Conservation (phyloP, 2,329 filamentous ascomycete genomes). For the Ophiostoma tasmaniense region DNA sequence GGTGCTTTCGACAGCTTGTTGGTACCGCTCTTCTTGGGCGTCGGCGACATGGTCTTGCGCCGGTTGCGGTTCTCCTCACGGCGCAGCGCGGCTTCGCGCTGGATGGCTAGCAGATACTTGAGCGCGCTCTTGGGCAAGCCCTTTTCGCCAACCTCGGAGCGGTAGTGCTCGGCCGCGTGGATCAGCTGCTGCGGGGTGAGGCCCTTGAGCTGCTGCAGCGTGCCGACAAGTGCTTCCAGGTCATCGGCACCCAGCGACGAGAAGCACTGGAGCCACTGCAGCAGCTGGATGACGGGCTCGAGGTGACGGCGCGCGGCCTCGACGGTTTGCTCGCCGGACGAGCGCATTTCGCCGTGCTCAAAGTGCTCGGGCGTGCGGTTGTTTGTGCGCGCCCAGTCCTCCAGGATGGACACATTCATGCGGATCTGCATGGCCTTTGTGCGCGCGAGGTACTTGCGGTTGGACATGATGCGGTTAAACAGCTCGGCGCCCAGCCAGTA, state of each 20-base stretch:
- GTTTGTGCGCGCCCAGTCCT: conserved; percentile 92
- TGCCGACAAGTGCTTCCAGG: conserved; percentile 77
- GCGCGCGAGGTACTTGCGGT: conserved; percentile 83
- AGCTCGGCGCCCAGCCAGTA: conserved; percentile 96
- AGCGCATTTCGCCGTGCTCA: conserved; percentile 79
- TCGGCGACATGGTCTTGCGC: conserved; percentile 40
- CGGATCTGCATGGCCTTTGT: conserved; percentile 99
- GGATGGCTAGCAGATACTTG: conserved; percentile 74
- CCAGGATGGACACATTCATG: conserved; percentile 92
- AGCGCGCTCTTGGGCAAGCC: conserved; percentile 77
- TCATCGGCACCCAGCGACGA: conserved; percentile 82
- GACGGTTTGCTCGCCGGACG: conserved; percentile 77
- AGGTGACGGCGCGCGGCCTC: conserved; percentile 79
- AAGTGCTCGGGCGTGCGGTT: conserved; percentile 93
- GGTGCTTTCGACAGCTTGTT: conserved; percentile 2
- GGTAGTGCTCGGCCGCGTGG: conserved; percentile 85
- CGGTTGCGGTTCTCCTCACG: conserved; percentile 42
- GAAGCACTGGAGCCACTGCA: conserved; percentile 98
- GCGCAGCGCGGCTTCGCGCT: conserved; percentile 61
- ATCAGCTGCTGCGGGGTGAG: conserved; percentile 82
- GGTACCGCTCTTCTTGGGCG: conserved; percentile 24
- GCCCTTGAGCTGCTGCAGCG: conserved; percentile 77
- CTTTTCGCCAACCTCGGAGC: conserved; percentile 92
- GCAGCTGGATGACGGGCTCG: conserved; percentile 80
- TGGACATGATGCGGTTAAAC: conserved; percentile 97